These are phyloP conservation scores for Suillus brevipes DNA, from an alignment of 768 basidiomycete species.

Conservation along the genomic window DNA sequence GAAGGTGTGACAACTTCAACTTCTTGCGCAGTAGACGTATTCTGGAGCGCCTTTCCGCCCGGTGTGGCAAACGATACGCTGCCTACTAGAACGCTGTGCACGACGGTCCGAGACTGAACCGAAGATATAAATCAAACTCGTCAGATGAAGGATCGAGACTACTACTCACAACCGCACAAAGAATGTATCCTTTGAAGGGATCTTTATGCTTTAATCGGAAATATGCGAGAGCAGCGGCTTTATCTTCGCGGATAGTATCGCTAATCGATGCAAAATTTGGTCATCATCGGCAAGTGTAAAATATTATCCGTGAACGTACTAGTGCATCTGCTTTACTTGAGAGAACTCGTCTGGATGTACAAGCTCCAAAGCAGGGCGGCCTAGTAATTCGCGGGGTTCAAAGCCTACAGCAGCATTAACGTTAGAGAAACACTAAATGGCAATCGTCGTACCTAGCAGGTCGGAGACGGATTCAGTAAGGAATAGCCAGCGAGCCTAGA, in stretches of 20 bases:
- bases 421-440: background rate
- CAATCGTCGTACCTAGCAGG: conserved; percentile 49
- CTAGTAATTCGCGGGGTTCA: conserved; percentile 71
- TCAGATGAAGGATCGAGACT: background rate
- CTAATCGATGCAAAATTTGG: conserved; percentile 34
- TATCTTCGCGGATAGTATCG: conserved; percentile 75
- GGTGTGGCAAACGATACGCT: conserved; percentile 78
- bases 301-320: conserved; percentile 42
- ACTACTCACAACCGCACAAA: conserved; percentile 68
- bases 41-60: conserved; percentile 74
- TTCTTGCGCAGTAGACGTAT: conserved; percentile 81
- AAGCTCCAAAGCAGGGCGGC: conserved; percentile 67
- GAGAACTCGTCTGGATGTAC: conserved; percentile 80
- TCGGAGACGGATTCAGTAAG: conserved; percentile 67
- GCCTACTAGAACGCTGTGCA: conserved; percentile 72
- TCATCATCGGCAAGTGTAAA: background rate
- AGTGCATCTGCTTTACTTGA: conserved; percentile 66
- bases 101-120: conserved; percentile 59
- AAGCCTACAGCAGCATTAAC: conserved; percentile 48
- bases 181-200: conserved; percentile 71
- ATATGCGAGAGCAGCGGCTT: conserved; percentile 77
- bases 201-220: conserved; percentile 80
- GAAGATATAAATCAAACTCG: conserved; percentile 10
- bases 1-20: conserved; percentile 70
- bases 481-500: conserved; percentile 66